phyloP scores from a whole-genome alignment of 73 alveolate genomes.

The Tetrahymena malaccensis region DNA sequence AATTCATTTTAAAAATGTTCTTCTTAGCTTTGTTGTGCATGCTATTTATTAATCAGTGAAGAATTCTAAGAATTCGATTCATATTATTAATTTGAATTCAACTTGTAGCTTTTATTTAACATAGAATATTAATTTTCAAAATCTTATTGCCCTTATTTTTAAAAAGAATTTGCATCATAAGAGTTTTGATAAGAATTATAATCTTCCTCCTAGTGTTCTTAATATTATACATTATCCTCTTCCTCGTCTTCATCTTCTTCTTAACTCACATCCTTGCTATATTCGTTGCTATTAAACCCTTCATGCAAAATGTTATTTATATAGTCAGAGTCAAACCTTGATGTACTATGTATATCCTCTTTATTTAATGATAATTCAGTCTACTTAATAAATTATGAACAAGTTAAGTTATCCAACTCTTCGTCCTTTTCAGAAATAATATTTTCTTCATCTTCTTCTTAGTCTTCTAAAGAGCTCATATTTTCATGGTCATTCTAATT shows the following conservation, averaged over 20 bases:
- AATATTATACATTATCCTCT: neutral
- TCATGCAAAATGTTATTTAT: neutral
- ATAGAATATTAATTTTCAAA: neutral
- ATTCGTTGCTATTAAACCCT: neutral
- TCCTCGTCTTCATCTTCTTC: neutral
- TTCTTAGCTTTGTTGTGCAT: neutral
- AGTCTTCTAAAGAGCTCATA: neutral
- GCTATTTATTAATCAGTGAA: neutral
- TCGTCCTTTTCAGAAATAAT: neutral
- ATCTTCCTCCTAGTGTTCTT: neutral
- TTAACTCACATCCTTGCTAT: neutral
- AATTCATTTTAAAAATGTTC: neutral
- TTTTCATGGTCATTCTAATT: neutral
- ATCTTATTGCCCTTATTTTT: neutral
- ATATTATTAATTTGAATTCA: neutral
- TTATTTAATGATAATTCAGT: neutral
- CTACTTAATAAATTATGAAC: neutral
- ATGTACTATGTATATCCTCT: neutral
- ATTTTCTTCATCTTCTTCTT: neutral
- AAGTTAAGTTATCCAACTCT: neutral
- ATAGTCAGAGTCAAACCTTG: neutral
- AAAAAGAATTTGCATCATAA: too few relatives aligned
- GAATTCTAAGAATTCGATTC: neutral
- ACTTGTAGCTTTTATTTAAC: neutral
- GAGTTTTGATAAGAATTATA: too few relatives aligned